These are phyloP conservation scores for Rehmannia glutinosa DNA, from an alignment of 257 asterid species.

Conservation along the genomic window DNA sequence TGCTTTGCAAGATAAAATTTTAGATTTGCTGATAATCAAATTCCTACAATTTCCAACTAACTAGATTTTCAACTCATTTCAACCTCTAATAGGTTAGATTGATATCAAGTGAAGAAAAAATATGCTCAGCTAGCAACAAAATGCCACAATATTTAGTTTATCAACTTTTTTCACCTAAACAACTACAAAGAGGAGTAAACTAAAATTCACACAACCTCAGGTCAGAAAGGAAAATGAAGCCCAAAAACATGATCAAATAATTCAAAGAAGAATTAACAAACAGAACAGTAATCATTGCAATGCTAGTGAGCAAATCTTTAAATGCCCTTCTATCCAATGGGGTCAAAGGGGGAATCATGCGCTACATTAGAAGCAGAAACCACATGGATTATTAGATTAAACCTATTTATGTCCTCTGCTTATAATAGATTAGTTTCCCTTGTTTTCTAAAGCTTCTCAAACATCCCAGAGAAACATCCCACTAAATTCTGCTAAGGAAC, in stretches of 20 bases:
- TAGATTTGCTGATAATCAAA: background rate
- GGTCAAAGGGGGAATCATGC: background rate
- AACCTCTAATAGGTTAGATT: background rate
- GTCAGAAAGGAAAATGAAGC: background rate
- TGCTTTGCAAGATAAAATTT: background rate
- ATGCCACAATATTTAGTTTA: background rate
- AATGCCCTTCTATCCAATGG: conserved; percentile 4
- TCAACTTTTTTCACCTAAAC: background rate
- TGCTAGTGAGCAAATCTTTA: conserved; percentile 1
- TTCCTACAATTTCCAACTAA: background rate
- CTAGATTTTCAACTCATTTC: background rate
- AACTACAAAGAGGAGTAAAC: background rate
- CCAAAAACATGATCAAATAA: background rate
- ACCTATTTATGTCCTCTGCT: background rate
- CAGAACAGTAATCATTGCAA: conserved; percentile 2
- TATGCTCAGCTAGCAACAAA: conserved; percentile 4
- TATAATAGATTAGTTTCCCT: background rate
- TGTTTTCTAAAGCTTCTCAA: too few relatives aligned
- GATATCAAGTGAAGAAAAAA: background rate
- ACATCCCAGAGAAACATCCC: too few relatives aligned
- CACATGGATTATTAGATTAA: background rate
- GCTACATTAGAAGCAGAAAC: background rate
- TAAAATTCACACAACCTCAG: background rate
- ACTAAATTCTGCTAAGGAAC: too few relatives aligned
- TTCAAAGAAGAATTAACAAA: conserved; percentile 7